These are phyloP conservation scores for Chlamydomonas reinhardtii DNA, from an alignment of 163 green algal species.

Conservation along the genomic window DNA sequence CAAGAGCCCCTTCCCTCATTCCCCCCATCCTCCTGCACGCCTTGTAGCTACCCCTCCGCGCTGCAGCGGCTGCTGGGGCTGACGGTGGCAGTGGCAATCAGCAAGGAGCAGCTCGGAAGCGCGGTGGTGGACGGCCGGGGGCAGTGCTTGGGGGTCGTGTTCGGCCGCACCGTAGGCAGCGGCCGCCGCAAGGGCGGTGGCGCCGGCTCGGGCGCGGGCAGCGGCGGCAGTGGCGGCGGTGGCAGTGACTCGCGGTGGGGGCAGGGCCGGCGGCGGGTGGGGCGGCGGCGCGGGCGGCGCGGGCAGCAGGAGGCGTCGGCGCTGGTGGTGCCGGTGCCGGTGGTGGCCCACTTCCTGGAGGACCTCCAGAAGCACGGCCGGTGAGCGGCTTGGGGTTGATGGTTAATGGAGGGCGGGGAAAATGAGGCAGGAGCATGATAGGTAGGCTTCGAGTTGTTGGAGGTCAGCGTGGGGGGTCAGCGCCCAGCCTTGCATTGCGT, in stretches of 20 bases:
- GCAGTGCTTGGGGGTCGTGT: slow-evolving; percentile 26
- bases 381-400: not conserved
- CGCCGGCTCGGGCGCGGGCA: not conserved
- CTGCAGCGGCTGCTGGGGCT: slow-evolving; percentile 38
- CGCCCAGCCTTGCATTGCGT: too few species aligned
- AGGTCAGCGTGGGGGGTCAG: too few species aligned
- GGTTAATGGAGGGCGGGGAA: not conserved
- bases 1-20: too few species aligned
- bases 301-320: slow-evolving; percentile 6
- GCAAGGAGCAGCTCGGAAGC: slow-evolving; percentile 17
- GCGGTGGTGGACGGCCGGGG: not conserved
- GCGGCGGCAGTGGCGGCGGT: not conserved
- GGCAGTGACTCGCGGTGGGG: slow-evolving; percentile 19
- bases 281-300: not conserved
- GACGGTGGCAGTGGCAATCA: slow-evolving; percentile 8
- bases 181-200: not conserved
- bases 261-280: slow-evolving; percentile 15
- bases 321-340: slow-evolving; percentile 25
- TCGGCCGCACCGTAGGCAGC: slow-evolving; percentile 21
- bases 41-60: slow-evolving; percentile 28
- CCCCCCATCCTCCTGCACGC: too few species aligned
- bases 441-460: too few species aligned
- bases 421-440: too few species aligned
- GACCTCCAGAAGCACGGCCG: slow-evolving; percentile 16
- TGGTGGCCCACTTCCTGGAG: slow-evolving; percentile 34